These are phyloP conservation scores for Alternaria alternata DNA, from an alignment of 2,329 filamentous ascomycete genomes.

Conservation along the genomic window DNA sequence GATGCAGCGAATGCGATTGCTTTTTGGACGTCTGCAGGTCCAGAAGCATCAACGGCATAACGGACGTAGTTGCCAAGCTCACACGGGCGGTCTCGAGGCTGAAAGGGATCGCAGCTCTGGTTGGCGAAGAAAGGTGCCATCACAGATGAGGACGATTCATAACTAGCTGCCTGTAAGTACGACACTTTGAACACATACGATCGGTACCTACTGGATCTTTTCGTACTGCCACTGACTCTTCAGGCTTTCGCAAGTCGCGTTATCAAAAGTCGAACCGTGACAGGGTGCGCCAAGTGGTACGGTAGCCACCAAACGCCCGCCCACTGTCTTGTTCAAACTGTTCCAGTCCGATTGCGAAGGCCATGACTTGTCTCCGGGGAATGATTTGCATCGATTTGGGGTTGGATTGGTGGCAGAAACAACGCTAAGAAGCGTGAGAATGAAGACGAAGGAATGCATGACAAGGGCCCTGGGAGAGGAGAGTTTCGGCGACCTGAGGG, in stretches of 20 bases:
- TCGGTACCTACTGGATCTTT: constrained; percentile 22
- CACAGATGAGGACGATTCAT: constrained; percentile 33
- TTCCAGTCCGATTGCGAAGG: constrained; percentile 27
- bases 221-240: constrained; percentile 24
- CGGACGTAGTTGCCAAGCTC: constrained; percentile 32
- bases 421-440: constrained; percentile 10
- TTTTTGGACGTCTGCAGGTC: constrained; percentile 21
- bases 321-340: constrained; percentile 27
- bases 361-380: constrained; percentile 36
- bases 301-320: constrained; percentile 29
- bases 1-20: constrained; percentile 32
- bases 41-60: constrained; percentile 30
- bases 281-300: constrained; percentile 34
- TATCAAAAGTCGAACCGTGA: constrained; percentile 23
- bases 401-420: constrained; percentile 8
- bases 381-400: constrained; percentile 25
- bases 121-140: constrained; percentile 37
- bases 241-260: constrained; percentile 23
- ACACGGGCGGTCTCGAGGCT: constrained; percentile 25
- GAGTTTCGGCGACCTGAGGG: background rate
- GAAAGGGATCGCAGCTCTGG: constrained; percentile 35
- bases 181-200: background rate
- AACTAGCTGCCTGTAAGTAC: constrained; percentile 11
- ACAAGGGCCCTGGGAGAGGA: background rate
- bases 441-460: constrained; percentile 7